Evolutionary conservation across 441 rosid genomes (phyloP).

Genomic region (Jatropha podagrica): DNA sequence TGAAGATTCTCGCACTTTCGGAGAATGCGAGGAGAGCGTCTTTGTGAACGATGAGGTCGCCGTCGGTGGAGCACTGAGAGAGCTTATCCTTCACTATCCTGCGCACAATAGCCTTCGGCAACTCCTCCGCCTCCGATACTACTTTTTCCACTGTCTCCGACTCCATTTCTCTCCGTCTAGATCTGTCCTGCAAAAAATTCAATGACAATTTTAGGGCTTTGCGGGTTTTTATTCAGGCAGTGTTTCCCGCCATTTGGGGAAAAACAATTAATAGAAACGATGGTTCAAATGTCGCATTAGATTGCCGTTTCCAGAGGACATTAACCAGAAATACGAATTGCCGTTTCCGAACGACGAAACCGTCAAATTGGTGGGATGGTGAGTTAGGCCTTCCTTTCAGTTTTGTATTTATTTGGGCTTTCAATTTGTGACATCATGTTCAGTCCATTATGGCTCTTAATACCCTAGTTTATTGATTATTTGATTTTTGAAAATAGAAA

Average conservation of each 20-base stretch:
- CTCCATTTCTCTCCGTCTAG: neutral
- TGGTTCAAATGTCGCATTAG: no score
- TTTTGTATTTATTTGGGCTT: no score
- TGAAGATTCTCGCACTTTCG: conserved; percentile 92
- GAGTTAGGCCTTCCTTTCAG: no score
- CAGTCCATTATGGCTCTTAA: no score
- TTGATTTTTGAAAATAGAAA: no score
- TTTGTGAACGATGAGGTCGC: conserved; percentile 66
- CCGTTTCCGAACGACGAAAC: no score
- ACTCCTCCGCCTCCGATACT: conserved; percentile 67
- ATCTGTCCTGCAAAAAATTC: neutral
- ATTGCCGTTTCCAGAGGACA: neutral
- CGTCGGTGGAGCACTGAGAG: conserved; percentile 61
- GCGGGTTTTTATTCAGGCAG: neutral
- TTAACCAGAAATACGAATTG: no score
- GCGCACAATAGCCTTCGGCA: conserved; percentile 79
- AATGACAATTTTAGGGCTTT: neutral
- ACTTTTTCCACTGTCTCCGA: conserved; percentile 48
- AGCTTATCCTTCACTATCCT: conserved; percentile 91
- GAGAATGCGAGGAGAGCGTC: conserved; percentile 85
- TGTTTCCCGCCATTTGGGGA: conserved; percentile 24
- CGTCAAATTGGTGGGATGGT: no score
- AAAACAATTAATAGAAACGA: no score
- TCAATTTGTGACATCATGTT: no score
- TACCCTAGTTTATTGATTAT: no score